Conservation (phyloP, 495 filamentous ascomycete genomes). For the Melanomma pulvis-pyrius region DNA sequence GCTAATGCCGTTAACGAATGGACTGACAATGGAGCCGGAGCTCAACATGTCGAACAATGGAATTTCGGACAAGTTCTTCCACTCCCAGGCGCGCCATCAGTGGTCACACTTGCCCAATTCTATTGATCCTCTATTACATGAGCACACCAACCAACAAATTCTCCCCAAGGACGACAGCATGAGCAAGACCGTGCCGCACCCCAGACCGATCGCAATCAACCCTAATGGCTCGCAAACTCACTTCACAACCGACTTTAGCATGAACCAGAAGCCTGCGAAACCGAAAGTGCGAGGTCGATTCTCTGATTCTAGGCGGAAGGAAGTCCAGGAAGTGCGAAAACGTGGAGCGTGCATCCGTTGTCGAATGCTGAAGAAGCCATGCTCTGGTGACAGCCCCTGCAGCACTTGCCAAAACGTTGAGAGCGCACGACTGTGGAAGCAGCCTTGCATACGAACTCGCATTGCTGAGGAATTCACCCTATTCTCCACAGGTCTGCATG, state of each 20-base stretch:
- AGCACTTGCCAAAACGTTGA: constrained; percentile 77
- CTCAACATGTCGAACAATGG: constrained; percentile 31
- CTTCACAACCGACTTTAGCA: constrained; percentile 59
- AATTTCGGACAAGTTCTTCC: constrained; percentile 42
- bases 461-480: constrained; percentile 70
- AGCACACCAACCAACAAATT: constrained; percentile 20
- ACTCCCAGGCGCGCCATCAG: constrained; percentile 17
- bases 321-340: constrained; percentile 80
- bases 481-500: constrained; percentile 56
- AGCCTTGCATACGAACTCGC: constrained; percentile 74
- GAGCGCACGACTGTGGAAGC: constrained; percentile 77
- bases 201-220: constrained; percentile 60
- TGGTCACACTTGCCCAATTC: constrained; percentile 23
- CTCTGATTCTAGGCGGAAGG: constrained; percentile 65
- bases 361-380: constrained; percentile 84
- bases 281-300: constrained; percentile 71
- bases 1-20: constrained; percentile 50
- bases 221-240: constrained; percentile 57
- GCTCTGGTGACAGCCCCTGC: constrained; percentile 79
- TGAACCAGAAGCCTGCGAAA: constrained; percentile 50
- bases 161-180: constrained; percentile 17
- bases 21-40: constrained; percentile 41
- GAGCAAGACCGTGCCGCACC: constrained; percentile 48
- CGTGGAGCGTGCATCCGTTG: constrained; percentile 84
- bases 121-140: constrained; percentile 42